Base-by-base conservation (phyloP, 2,329 filamentous ascomycete species). In the Pseudogymnoascus pannorum region DNA sequence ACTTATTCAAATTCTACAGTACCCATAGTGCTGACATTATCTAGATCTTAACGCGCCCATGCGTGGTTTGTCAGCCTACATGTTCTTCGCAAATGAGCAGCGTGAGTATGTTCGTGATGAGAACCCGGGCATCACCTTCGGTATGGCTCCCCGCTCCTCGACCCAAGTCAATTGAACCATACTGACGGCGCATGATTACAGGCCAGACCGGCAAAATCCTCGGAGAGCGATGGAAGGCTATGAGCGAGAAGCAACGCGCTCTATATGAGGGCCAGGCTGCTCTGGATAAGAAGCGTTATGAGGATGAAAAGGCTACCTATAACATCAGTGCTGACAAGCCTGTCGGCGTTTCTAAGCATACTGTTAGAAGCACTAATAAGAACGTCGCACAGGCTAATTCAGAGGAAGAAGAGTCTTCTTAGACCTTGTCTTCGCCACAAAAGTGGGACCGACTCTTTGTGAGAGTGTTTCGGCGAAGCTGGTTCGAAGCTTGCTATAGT, bases 21-120 rank as follows among this genome's bases (percentile, higher is more conserved):
- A n/a, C 3, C 6, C 42, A 51, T n/a, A 12, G 20, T 51, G 16
- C 42, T 51, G 16, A 51, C n/a, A 22, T 22, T 20, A 16, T 51
- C 68, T 78, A 92, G 90, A 86, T 81, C 68, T 81, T 75, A 96
- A 96, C 79, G 92, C 92, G 64, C 92, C 92, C 77, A 97, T 96
- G 91, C 91, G 92, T 78, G 92, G 92, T 81, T 90, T 97, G 59
- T 97, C 92, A 60, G 92, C 92, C 66, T 97, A 97, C 86, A 97
- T 97, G 92, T 97, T 97, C 87, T 97, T 97, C 76, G 92, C 92
- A 85, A 97, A 97, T 74, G 92, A 97, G 79, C 90, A 96, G 80
- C 92, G 92, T 70, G 92, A 96, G 75, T 94, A 92, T 77, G 92
- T 97, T 70, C 90, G 92, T 71, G 91, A 95, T 76, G 92, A 97